Evolutionary conservation across 78 protist species (phyloP).

Genomic region (Dictyostelium firmibasis): DNA sequence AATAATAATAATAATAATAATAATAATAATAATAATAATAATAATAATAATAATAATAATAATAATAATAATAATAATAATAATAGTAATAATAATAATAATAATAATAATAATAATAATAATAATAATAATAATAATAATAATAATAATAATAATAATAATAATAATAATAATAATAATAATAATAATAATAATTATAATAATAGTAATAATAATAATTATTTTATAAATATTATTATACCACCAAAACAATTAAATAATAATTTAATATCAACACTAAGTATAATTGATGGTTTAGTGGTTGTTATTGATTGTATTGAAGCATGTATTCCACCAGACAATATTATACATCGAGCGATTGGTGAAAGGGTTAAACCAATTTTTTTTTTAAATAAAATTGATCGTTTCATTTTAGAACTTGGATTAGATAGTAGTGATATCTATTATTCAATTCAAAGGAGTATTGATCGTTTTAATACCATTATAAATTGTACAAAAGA

Average conservation of each 20-base stretch:
- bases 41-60: no score
- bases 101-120: no score
- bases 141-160: no score
- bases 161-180: no score
- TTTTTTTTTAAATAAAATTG: conserved; percentile 88
- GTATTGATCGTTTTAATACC: conserved; percentile 91
- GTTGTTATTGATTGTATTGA: conserved; percentile 96
- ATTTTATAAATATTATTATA: neutral
- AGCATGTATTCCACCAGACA: conserved; percentile 91
- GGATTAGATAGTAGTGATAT: conserved; percentile 80
- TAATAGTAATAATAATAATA: no score
- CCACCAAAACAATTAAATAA: neutral
- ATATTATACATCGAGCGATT: neutral
- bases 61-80: no score
- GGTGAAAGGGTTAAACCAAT: conserved; percentile 87
- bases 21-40: no score
- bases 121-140: no score
- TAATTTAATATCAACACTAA: conserved; percentile 51
- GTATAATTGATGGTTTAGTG: conserved; percentile 95
- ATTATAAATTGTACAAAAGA: conserved; percentile 58
- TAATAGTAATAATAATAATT: neutral
- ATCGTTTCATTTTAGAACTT: conserved; percentile 78
- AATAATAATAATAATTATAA: no score
- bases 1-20: no score
- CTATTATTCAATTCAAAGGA: conserved; percentile 64